Conservation (phyloP, 1,139 yeast species). For the Spencermartinsiella ligniputridi region DNA sequence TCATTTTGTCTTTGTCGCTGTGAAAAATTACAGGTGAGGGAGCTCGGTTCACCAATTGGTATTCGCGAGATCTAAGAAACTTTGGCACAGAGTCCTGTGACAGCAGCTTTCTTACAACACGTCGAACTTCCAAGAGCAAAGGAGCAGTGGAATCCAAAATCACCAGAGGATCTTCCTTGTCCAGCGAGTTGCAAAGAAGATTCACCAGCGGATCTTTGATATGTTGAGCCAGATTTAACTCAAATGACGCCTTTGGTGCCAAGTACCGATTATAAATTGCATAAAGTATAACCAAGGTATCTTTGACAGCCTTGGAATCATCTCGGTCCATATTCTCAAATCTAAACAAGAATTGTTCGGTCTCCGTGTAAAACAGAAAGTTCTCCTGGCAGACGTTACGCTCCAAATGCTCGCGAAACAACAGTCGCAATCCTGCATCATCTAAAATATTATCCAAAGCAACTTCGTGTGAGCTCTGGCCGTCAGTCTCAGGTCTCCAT, state of each 20-base stretch:
- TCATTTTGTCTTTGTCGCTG: too few species aligned
- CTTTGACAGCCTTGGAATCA: constrained; percentile 2
- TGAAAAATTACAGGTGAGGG: not conserved
- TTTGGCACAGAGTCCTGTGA: constrained; percentile 71
- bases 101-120: constrained; percentile 55
- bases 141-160: not conserved
- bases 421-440: constrained; percentile 75
- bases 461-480: constrained; percentile 9
- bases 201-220: constrained; percentile 48
- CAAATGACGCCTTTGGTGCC: constrained; percentile 65
- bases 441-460: constrained; percentile 47
- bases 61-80: constrained; percentile 46
- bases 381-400: constrained; percentile 71
- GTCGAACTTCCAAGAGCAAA: constrained; percentile 31
- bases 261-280: constrained; percentile 64
- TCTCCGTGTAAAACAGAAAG: constrained; percentile 61
- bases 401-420: constrained; percentile 62
- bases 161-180: not conserved
- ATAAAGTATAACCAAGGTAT: constrained; percentile 31
- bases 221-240: constrained; percentile 63
- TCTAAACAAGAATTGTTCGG: constrained; percentile 42
- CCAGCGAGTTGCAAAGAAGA: constrained; percentile 19
- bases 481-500: not conserved
- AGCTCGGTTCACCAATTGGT: constrained; percentile 13
- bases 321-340: constrained; percentile 26